Evolutionary conservation across 345 rosid genomes (phyloP).

Genomic region (Streptanthus diversifolius): DNA sequence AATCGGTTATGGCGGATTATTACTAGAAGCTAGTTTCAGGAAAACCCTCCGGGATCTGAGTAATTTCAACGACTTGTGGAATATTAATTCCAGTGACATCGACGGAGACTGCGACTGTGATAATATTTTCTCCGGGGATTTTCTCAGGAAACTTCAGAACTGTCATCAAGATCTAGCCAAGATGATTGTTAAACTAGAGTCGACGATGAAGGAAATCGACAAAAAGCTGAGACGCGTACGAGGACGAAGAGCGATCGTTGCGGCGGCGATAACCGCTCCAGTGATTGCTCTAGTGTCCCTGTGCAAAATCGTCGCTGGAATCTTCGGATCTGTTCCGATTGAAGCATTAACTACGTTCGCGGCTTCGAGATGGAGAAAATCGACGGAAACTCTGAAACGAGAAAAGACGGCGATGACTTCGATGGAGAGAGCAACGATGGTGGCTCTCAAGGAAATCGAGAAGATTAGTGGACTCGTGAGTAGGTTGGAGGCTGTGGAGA

Average conservation of each 20-base stretch:
- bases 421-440: constrained; percentile 18
- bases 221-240: constrained; percentile 5
- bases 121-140: background rate
- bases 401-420: constrained; percentile 7
- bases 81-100: background rate
- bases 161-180: constrained; percentile 1
- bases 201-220: constrained; percentile 2
- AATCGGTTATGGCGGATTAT: background rate
- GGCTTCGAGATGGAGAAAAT: background rate
- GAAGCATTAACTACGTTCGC: background rate
- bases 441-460: constrained; percentile 1
- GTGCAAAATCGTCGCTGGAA: background rate
- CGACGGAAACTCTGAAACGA: background rate
- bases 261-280: background rate
- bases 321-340: background rate
- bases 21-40: constrained; percentile 10
- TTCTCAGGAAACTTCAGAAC: background rate
- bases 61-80: background rate
- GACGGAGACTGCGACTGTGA: background rate
- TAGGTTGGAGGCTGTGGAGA: constrained; percentile 7
- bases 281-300: background rate
- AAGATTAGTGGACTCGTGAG: background rate
- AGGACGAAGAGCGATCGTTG: background rate
- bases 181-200: constrained; percentile 4
- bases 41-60: background rate